Evolutionary conservation across 2,329 filamentous ascomycete species (phyloP), one percentile per base, ranked within the genome.

Genomic region (Alternaria burnsii): DNA sequence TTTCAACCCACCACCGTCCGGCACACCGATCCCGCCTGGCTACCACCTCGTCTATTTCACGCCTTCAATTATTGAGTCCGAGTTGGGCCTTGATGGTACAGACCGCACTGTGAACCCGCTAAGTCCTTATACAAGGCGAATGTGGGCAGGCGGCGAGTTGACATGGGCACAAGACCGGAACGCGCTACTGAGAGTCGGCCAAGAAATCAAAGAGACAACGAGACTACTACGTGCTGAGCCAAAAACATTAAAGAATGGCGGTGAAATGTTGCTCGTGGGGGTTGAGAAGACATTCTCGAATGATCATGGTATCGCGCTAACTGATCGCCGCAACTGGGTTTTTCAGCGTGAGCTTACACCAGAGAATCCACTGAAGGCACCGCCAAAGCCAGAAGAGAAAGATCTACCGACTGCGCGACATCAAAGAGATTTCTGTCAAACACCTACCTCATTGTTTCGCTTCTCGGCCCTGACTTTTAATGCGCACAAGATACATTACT

Each of bases 381-480:
- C 59, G 3, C 54, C 66, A 5, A 68, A 52, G 38, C 71, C 71
- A 3, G 61, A 67, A 28, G 55, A 65, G 18, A 68, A 69, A 48
- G 42, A 61, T 0, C 28, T 76, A 10, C 75, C 72, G 8, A 41
- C 52, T 4, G 70, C 68, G 6, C 22, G 34, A 10, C 16, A 65
- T 28, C 52, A 43, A 11, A 82, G 90, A 66, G 82, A 83, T 1
- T 81, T 97, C 24, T 85, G 80, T 0, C 92, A 93, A 4, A 88
- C 89, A 5, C 83, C 86, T 2, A 83, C 86, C 4, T 85, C 97
- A 2, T 86, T 99, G 52, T 97, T 97, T 80, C 88, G 94, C 56
- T 99, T 96, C 82, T 94, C 91, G 18, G 94, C 94, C 7, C 85
- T 99, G 46, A 94, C 92, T 2, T 95, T 93, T 82, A 99, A 99